Evolutionary conservation across 257 asterid genomes (phyloP).

Genomic region (Verbascum thapsus): DNA sequence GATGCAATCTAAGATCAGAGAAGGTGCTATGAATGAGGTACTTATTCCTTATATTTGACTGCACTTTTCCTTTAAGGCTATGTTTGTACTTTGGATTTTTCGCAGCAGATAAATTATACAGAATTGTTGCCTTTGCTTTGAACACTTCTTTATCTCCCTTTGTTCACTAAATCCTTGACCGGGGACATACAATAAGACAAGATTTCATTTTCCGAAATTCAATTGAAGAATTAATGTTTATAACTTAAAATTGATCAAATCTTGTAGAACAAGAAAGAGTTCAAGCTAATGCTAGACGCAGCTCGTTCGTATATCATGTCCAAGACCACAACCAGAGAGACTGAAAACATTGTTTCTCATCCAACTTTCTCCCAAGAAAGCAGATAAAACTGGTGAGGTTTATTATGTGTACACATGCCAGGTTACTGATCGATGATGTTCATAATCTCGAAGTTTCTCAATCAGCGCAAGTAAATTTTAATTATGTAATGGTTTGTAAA

Average conservation of each 20-base stretch:
- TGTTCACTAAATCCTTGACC: neutral
- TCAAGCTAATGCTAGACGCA: slow-evolving; percentile 65
- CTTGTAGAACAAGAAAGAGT: slow-evolving; percentile 80
- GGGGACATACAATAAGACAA: neutral
- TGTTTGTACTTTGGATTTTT: no score
- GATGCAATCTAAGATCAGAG: slow-evolving; percentile 81
- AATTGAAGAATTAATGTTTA: neutral
- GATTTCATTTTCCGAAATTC: neutral
- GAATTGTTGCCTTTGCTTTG: no score
- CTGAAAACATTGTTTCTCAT: slow-evolving; percentile 31
- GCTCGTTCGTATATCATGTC: slow-evolving; percentile 63
- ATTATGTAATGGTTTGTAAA: neutral
- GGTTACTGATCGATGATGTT: neutral
- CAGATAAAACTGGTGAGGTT: slow-evolving; percentile 27
- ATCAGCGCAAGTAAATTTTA: slow-evolving; percentile 1
- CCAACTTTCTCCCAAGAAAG: slow-evolving; percentile 37
- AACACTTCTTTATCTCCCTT: no score
- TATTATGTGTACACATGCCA: neutral
- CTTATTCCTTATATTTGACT: slow-evolving; percentile 28
- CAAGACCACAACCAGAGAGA: slow-evolving; percentile 42
- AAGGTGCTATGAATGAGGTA: slow-evolving; percentile 73
- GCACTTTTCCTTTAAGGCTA: neutral
- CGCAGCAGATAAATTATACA: no score
- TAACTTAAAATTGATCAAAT: slow-evolving; percentile 12
- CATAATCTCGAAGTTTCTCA: neutral